Evolutionary conservation across 345 rosid species (phyloP), one percentile per base, ranked within the genome.

Genomic region (Euphorbia peplus): DNA sequence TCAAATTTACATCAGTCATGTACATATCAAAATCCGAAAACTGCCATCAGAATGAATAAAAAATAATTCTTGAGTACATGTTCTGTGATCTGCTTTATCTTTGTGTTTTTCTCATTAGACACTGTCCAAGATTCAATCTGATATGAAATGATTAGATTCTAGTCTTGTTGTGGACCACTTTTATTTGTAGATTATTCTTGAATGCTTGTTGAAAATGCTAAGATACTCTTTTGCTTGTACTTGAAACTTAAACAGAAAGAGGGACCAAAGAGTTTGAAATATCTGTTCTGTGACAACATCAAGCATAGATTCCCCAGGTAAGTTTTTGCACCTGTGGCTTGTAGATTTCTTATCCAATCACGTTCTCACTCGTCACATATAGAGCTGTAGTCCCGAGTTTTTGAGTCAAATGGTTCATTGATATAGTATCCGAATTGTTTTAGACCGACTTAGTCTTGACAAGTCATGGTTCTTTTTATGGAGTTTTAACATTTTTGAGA

Each of bases 291-390:
- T 2, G 4, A 15, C 54, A 46, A 57, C 54, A 28, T 26, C 10
- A 44, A 24, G 21, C 16, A 22, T 51, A 35, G 60, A 26, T 70
- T 52, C 52, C 63, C 64, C 56, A 53, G 32, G n/a, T 32, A 22
- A n/a, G n/a, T 64, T 57, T 50, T 24, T 21, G 52, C n/a, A 24
- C n/a, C 59, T 35, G 70, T 29, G 47, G 5, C 32, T 19, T 3
- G 6, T 42, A 29, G 61, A 63, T 63, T 71, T 61, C 74, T 26
- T 50, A 16, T 16, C 41, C 8, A 53, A 41, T 63, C 51, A 53
- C 12, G 8, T 70, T 35, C 15, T 14, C n/a, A n/a, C n/a, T n/a
- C n/a, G n/a, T n/a, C n/a, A n/a, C n/a, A n/a, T n/a, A n/a, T n/a
- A n/a, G n/a, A n/a, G n/a, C n/a, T n/a, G n/a, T n/a, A n/a, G n/a